Conservation (phyloP, 2,329 filamentous ascomycete genomes). For the Nothopassalora personata region DNA sequence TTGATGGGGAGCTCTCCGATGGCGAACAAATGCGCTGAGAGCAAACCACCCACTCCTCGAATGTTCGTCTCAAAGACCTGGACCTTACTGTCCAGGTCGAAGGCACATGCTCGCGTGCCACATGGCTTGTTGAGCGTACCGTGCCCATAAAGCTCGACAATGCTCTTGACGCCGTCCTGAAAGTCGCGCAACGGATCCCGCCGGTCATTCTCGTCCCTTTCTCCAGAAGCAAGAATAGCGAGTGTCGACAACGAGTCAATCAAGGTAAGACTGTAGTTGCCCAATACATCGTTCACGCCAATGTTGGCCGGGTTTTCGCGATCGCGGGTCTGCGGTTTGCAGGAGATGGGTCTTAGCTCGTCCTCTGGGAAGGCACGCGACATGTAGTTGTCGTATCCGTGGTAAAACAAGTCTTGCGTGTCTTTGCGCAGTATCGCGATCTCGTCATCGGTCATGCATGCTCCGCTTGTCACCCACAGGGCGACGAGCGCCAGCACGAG, state of each 20-base stretch:
- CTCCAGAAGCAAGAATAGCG: slow-evolving; percentile 78
- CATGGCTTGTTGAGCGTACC: slow-evolving; percentile 66
- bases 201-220: slow-evolving; percentile 48
- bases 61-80: slow-evolving; percentile 99
- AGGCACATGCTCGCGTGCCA: slow-evolving; percentile 70
- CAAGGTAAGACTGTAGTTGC: slow-evolving; percentile 92
- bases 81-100: slow-evolving; percentile 95
- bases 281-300: slow-evolving; percentile 89
- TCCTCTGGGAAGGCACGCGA: slow-evolving; percentile 90
- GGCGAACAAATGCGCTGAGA: slow-evolving; percentile 92
- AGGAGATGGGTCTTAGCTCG: slow-evolving; percentile 83
- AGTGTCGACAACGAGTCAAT: slow-evolving; percentile 94
- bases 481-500: slow-evolving; percentile 30
- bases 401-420: slow-evolving; percentile 76
- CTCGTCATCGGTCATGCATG: slow-evolving; percentile 43
- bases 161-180: slow-evolving; percentile 67
- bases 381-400: slow-evolving; percentile 96
- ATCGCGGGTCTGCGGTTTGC: slow-evolving; percentile 78
- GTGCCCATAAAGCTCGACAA: slow-evolving; percentile 83
- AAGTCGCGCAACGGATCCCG: slow-evolving; percentile 52
- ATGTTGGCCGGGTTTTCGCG: slow-evolving; percentile 70
- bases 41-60: slow-evolving; percentile 78
- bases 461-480: slow-evolving; percentile 31
- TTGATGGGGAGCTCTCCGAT: slow-evolving; percentile 81
- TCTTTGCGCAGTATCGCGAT: slow-evolving; percentile 41